These are phyloP conservation scores for Colletotrichum melonis DNA, from an alignment of 2,329 filamentous ascomycete genomes.

Conservation along the genomic window DNA sequence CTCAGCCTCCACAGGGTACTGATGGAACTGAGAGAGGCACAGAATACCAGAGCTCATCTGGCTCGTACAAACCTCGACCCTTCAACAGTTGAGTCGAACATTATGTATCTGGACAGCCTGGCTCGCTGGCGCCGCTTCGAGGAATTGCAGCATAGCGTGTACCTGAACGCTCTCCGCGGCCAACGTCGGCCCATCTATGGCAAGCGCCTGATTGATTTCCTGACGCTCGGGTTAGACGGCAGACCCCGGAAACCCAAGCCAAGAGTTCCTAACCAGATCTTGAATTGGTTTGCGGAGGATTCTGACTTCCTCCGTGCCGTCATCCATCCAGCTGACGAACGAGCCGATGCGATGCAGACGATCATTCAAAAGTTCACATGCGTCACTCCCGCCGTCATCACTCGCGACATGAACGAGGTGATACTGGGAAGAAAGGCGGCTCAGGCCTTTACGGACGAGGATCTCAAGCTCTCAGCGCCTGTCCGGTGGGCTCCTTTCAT, in stretches of 20 bases:
- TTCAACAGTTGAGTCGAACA: conserved; percentile 74
- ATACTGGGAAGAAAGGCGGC: conserved; percentile 72
- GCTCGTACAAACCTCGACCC: conserved; percentile 69
- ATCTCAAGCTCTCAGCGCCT: conserved; percentile 68
- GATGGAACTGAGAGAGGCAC: conserved; percentile 77
- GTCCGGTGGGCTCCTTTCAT: conserved; percentile 67
- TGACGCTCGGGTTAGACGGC: conserved; percentile 72
- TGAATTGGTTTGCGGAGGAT: conserved; percentile 81
- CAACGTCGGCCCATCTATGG: conserved; percentile 87
- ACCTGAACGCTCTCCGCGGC: conserved; percentile 83
- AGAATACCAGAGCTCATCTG: conserved; percentile 71
- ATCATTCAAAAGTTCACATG: conserved; percentile 90
- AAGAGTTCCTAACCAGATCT: conserved; percentile 69
- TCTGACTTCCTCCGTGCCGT: conserved; percentile 73
- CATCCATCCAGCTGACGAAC: conserved; percentile 79
- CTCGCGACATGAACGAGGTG: conserved; percentile 78
- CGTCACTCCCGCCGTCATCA: conserved; percentile 88
- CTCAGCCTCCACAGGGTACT: conserved; percentile 78
- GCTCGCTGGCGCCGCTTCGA: conserved; percentile 77
- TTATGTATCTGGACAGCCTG: conserved; percentile 79
- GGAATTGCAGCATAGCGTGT: conserved; percentile 83
- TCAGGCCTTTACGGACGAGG: conserved; percentile 65
- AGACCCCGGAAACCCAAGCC: conserved; percentile 71
- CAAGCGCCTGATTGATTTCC: conserved; percentile 77
- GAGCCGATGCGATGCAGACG: conserved; percentile 78